These are phyloP conservation scores for Parmales sp. DNA, from an alignment of 108 stramenopile genomes.

Conservation along the genomic window DNA sequence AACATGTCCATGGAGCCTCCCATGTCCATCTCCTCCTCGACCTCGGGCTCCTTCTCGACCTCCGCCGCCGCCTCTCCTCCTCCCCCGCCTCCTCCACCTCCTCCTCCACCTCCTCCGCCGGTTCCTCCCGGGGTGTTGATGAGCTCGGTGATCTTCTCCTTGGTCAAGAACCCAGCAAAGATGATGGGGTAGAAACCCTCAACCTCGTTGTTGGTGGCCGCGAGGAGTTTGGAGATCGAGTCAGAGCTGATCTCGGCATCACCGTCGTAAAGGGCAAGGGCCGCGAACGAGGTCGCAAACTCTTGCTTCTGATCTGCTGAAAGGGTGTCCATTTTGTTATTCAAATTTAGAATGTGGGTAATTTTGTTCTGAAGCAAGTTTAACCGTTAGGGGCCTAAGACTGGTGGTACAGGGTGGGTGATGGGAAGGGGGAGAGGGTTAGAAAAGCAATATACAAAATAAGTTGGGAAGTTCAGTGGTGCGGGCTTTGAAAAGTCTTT, in stretches of 20 bases:
- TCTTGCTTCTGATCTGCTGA: conserved; percentile 85
- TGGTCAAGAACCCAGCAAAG: conserved; percentile 69
- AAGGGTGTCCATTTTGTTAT: conserved; percentile 58
- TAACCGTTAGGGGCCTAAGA: too few relatives aligned
- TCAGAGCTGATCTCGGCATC: conserved; percentile 82
- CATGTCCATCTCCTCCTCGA: conserved; percentile 56
- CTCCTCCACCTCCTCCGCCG: conserved; percentile 63
- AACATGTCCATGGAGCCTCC: conserved; percentile 79
- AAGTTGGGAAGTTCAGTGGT: too few relatives aligned
- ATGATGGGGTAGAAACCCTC: conserved; percentile 91
- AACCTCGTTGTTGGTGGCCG: conserved; percentile 89
- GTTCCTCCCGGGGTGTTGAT: conserved; percentile 59
- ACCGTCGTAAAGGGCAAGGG: conserved; percentile 85
- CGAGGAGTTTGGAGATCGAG: conserved; percentile 72
- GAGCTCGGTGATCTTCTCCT: conserved; percentile 66
- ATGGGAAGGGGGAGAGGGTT: too few relatives aligned
- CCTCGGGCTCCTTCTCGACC: conserved; percentile 47
- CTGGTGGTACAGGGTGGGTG: too few relatives aligned
- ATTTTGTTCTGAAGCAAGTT: too few relatives aligned
- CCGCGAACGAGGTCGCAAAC: conserved; percentile 78
- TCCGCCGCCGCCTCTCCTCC: conserved; percentile 39
- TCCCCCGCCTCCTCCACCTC: conserved; percentile 61
- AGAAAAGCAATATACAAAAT: too few relatives aligned
- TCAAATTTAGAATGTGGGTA: neutral
- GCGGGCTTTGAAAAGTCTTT: too few relatives aligned